Percentiles rank a stretch among this genome's conserved stretches.
phyloP scores from a whole-genome alignment of 345 rosid species.

The Mangifera indica region DNA sequence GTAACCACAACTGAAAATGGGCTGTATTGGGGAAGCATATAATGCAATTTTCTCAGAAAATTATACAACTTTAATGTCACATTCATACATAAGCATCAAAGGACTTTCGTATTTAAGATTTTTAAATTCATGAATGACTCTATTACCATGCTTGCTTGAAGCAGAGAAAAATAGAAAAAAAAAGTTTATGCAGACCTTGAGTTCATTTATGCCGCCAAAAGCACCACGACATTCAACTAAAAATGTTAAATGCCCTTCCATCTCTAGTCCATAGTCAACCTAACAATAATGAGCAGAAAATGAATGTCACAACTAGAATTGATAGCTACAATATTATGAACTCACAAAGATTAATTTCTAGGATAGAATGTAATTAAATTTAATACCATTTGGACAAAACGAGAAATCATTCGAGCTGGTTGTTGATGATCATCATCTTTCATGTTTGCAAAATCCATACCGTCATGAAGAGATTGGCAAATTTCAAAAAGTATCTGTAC shows the following conservation, averaged over 20 bases:
- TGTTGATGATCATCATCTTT: conserved; percentile 73
- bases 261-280: conserved; percentile 72
- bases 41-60: too few species aligned
- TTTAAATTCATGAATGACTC: too few species aligned
- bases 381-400: conserved; percentile 68
- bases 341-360: conserved; percentile 3
- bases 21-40: too few species aligned
- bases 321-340: neutral
- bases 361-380: conserved; percentile 13
- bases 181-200: conserved; percentile 50
- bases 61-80: too few species aligned
- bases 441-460: conserved; percentile 50
- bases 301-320: conserved; percentile 22
- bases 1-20: too few species aligned
- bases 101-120: too few species aligned
- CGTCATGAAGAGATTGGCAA: conserved; percentile 63
- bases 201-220: conserved; percentile 59
- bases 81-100: too few species aligned
- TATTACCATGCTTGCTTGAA: neutral
- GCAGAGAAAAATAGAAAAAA: conserved; percentile 1
- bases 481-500: conserved; percentile 74
- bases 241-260: conserved; percentile 70
- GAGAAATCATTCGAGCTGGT: conserved; percentile 57
- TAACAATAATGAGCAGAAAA: conserved; percentile 35
- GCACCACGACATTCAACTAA: conserved; percentile 85